phyloP scores from a whole-genome alignment of 2,329 filamentous ascomycete genomes.

The Claviceps spartinae region DNA sequence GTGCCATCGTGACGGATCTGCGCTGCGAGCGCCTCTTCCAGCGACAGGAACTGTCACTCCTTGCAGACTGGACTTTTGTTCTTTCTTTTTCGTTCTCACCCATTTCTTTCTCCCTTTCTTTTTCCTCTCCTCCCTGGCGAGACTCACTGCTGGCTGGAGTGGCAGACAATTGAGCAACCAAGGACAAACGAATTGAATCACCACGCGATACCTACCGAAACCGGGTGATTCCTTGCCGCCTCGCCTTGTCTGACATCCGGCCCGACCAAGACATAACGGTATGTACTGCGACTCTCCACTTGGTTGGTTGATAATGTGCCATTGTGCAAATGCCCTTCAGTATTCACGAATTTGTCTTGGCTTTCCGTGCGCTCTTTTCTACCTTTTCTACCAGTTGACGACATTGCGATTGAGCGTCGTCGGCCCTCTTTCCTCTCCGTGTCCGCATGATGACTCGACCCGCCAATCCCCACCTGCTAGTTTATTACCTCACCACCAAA shows the following conservation, averaged over 20 bases:
- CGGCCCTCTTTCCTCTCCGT: not conserved
- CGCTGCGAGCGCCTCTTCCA: not conserved
- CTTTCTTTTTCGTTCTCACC: not conserved
- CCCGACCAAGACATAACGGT: not conserved
- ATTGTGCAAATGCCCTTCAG: too few relatives aligned
- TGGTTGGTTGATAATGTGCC: not conserved
- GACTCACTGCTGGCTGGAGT: not conserved
- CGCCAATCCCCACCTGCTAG: not conserved
- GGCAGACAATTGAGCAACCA: not conserved
- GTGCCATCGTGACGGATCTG: not conserved
- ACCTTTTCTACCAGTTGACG: not conserved
- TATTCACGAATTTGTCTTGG: not conserved
- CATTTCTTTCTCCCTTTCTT: not conserved
- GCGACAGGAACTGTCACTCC: too few relatives aligned
- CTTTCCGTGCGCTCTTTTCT: not conserved
- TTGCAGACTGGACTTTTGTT: too few relatives aligned
- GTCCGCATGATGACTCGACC: not conserved
- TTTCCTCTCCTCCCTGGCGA: not conserved
- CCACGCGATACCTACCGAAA: not conserved
- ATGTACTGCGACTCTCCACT: not conserved
- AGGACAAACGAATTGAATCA: not conserved
- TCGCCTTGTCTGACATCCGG: not conserved
- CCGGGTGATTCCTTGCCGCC: not conserved
- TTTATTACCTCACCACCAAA: not conserved
- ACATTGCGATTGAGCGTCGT: not conserved